Percentiles rank a stretch among this genome's conserved stretches.
These are phyloP conservation scores for Phanerodontia chrysosporium DNA, from an alignment of 768 basidiomycete species.

Conservation along the genomic window DNA sequence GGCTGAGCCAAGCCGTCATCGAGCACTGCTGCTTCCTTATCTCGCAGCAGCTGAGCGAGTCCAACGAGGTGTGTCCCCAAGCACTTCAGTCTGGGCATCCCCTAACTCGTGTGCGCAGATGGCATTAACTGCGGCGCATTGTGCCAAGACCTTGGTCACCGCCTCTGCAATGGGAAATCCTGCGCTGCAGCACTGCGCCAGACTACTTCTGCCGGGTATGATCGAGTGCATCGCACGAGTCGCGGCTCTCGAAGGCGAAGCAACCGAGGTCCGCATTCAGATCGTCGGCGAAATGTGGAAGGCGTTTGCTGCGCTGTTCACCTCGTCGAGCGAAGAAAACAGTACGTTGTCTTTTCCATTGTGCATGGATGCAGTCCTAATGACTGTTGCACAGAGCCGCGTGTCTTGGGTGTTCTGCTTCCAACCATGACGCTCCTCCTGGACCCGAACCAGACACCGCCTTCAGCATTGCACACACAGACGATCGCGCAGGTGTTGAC, in stretches of 20 bases:
- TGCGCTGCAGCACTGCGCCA: conserved; percentile 65
- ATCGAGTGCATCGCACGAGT: conserved; percentile 77
- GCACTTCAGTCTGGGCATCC: not conserved
- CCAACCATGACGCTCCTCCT: conserved; percentile 74
- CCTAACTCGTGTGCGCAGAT: conserved; percentile 41
- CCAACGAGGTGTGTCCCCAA: conserved; percentile 51
- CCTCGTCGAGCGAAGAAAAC: conserved; percentile 50
- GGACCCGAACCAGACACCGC: conserved; percentile 40
- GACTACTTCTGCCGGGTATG: conserved; percentile 72
- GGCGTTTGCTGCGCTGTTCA: conserved; percentile 64
- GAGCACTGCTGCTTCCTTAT: conserved; percentile 86
- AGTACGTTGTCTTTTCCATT: conserved; percentile 41
- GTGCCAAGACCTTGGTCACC: conserved; percentile 76
- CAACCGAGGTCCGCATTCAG: conserved; percentile 52
- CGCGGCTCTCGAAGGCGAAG: conserved; percentile 51
- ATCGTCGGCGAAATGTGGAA: conserved; percentile 81
- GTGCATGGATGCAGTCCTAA: not conserved
- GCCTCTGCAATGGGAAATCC: conserved; percentile 65
- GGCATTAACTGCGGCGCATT: conserved; percentile 84
- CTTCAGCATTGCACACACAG: conserved; percentile 47
- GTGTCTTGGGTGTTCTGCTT: conserved; percentile 65
- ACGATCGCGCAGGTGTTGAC: conserved; percentile 64
- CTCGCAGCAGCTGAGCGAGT: conserved; percentile 70
- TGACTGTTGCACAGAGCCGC: conserved; percentile 44
- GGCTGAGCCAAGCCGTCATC: conserved; percentile 67